Evolutionary conservation across 305 asterid genomes (phyloP), one percentile per base, ranked within the genome.

Genomic region (Fraxinus paxiana): DNA sequence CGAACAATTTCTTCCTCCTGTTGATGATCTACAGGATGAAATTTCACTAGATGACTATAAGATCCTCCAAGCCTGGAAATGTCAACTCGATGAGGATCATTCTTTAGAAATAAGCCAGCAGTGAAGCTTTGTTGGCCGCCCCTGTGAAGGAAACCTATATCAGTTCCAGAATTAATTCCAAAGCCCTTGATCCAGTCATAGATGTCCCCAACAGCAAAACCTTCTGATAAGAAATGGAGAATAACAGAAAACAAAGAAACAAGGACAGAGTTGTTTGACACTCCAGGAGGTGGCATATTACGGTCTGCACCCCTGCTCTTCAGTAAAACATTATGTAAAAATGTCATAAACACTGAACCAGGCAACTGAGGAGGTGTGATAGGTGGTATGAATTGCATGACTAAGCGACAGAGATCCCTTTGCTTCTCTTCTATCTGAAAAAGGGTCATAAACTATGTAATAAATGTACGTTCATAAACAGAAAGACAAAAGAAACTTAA

Each of bases 241-340:
- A 93, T 87, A 80, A 92, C 88, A 22, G 92, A 69, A 88, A 91
- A 95, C 82, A 95, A 82, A 71, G 98, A 95, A 77, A 93, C 93
- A 69, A 95, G 94, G 77, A 95, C 98, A 59, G 97, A 91, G 89
- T 95, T 95, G 90, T 84, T 92, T 83, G 98, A 95, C 77, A 93
- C 94, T 82, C 98, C 98, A 73, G 97, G 95, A 13, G 98, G 98
- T 43, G 98, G 98, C 87, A 91, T 80, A 83, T 90, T 93, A 34
- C 97, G 95, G 76, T 92, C 97, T 65, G 98, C 98, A 3, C 98
- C 98, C 91, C 98, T 87, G 90, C 92, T 95, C 86, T 93, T 93
- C 82, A 95, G 87, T 87, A 95, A 85, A 89, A 90, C 88, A 78
- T 92, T 95, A 82, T 92, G 97, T 79, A 95, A 82, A 84, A 95